A percentile compares a stretch with the other conserved stretches of the same genome.
Conservation (phyloP, 108 stramenopile species). For the Ochromonas danica region DNA sequence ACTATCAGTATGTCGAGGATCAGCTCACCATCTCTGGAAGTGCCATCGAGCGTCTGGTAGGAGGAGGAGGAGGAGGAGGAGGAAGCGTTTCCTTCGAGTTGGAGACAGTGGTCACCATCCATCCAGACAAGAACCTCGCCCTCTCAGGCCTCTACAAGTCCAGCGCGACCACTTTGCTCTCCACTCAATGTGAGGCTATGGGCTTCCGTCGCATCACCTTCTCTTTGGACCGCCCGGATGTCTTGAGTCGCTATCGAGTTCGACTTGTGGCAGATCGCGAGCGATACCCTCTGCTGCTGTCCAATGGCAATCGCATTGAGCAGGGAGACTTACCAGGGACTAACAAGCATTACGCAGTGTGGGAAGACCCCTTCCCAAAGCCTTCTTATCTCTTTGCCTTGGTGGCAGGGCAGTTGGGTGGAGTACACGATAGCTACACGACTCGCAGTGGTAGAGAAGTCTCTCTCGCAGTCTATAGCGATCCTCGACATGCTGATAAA, state of each 20-base stretch:
- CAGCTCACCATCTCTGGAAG: slow-evolving; percentile 56
- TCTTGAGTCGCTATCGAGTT: slow-evolving; percentile 76
- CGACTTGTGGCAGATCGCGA: slow-evolving; percentile 73
- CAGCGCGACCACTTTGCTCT: slow-evolving; percentile 68
- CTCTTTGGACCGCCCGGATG: slow-evolving; percentile 90
- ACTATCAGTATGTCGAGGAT: slow-evolving; percentile 62
- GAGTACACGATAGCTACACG: slow-evolving; percentile 69
- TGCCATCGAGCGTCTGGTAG: neutral
- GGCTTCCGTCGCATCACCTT: slow-evolving; percentile 84
- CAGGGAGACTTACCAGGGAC: slow-evolving; percentile 50
- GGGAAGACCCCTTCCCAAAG: slow-evolving; percentile 92
- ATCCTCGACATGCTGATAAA: slow-evolving; percentile 77
- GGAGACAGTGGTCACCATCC: slow-evolving; percentile 65
- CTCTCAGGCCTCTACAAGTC: slow-evolving; percentile 84
- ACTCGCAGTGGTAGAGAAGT: slow-evolving; percentile 70
- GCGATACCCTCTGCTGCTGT: slow-evolving; percentile 75
- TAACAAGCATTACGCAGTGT: slow-evolving; percentile 71
- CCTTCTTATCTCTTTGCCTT: slow-evolving; percentile 89
- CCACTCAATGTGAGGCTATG: slow-evolving; percentile 82
- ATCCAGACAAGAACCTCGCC: slow-evolving; percentile 80
- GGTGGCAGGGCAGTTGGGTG: slow-evolving; percentile 81
- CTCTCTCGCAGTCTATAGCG: slow-evolving; percentile 70
- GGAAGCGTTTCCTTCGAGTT: slow-evolving; percentile 48
- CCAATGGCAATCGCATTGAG: slow-evolving; percentile 85
- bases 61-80: neutral